A percentile compares a stretch with the other conserved stretches of the same genome.
phyloP scores from a whole-genome alignment of 352 stramenopile species.

The Bremia lactucae region DNA sequence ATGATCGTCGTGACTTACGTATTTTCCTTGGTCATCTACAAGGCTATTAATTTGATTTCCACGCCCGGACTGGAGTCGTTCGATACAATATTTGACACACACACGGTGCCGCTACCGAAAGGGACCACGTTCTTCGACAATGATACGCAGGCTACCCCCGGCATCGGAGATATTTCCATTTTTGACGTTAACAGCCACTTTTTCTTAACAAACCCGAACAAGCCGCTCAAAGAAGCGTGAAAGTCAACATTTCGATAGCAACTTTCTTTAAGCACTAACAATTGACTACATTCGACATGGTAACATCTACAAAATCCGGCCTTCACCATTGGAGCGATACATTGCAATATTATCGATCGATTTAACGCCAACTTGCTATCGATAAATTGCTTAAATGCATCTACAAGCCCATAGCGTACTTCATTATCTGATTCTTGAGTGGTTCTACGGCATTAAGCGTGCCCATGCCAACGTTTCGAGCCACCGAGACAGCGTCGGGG shows the following conservation, averaged over 20 bases:
- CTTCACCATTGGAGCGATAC: too few relatives aligned
- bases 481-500: constrained; percentile 56
- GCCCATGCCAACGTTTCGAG: constrained; percentile 80
- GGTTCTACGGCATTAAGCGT: constrained; percentile 78
- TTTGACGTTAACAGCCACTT: constrained; percentile 58
- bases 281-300: too few relatives aligned
- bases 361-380: constrained; percentile 7
- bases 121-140: constrained; percentile 31
- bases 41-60: constrained; percentile 68
- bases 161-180: constrained; percentile 70
- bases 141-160: constrained; percentile 46
- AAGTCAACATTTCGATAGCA: too few relatives aligned
- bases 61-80: constrained; percentile 67
- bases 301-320: too few relatives aligned
- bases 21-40: constrained; percentile 77
- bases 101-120: constrained; percentile 47
- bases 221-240: constrained; percentile 18
- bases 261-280: too few relatives aligned
- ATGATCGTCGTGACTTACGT: constrained; percentile 77
- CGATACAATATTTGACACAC: constrained; percentile 64
- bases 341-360: too few relatives aligned
- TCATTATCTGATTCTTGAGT: constrained; percentile 86
- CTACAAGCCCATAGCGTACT: constrained; percentile 82
- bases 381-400: constrained; percentile 8
- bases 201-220: constrained; percentile 17